phyloP scores from a whole-genome alignment of 805 yeast genomes.

The Lachancea sp. region DNA sequence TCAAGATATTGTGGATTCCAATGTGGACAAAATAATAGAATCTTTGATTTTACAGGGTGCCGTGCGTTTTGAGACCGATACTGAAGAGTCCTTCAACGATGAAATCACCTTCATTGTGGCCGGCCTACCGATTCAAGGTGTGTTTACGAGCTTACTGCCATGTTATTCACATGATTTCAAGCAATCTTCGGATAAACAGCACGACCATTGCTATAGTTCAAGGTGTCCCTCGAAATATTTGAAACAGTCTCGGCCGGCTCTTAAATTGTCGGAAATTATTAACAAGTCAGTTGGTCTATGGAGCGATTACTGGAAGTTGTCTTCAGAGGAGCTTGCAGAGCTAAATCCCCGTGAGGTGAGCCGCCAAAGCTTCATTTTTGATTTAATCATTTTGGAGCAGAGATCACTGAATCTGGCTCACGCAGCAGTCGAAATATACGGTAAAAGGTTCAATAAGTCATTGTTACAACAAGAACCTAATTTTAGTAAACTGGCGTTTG shows the following conservation, averaged over 20 bases:
- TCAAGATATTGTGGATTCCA: constrained; percentile 43
- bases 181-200: constrained; percentile 6
- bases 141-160: constrained; percentile 31
- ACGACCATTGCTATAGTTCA: constrained; percentile 9
- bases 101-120: constrained; percentile 33
- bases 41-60: constrained; percentile 40
- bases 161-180: constrained; percentile 26
- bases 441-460: constrained; percentile 38
- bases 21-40: constrained; percentile 43
- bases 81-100: constrained; percentile 24
- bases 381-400: constrained; percentile 64
- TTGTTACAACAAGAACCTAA: constrained; percentile 45
- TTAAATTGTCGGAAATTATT: constrained; percentile 31
- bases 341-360: constrained; percentile 48
- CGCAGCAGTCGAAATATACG: constrained; percentile 55
- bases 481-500: constrained; percentile 54
- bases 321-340: constrained; percentile 47
- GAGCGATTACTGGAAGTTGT: constrained; percentile 61
- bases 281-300: constrained; percentile 43
- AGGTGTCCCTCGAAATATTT: constrained; percentile 12
- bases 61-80: constrained; percentile 34
- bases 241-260: constrained; percentile 16
- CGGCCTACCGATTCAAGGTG: constrained; percentile 32
- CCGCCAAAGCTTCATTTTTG: constrained; percentile 70
- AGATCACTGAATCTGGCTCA: constrained; percentile 60